These are phyloP conservation scores for Halophytophthora polymorphica DNA, from an alignment of 352 stramenopile species.

Conservation along the genomic window DNA sequence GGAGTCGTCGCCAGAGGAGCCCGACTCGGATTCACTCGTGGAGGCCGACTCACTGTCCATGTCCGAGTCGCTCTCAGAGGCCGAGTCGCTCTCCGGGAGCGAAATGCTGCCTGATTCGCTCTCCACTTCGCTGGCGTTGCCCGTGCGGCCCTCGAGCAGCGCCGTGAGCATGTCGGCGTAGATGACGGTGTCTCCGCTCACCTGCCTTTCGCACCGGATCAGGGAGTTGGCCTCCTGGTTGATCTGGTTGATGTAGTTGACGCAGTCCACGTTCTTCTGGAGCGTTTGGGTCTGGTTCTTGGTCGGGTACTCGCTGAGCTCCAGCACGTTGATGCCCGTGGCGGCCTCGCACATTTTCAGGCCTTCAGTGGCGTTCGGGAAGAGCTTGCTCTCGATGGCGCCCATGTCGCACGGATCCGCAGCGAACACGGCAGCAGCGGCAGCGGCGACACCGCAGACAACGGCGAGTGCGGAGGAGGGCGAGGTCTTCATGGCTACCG, in stretches of 20 bases:
- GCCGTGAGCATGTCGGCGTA: constrained; percentile 44
- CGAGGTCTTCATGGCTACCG: constrained; percentile 23
- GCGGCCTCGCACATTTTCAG: constrained; percentile 24
- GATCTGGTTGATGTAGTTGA: constrained; percentile 70
- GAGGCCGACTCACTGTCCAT: background rate
- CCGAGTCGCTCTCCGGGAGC: constrained; percentile 8
- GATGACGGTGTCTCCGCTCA: constrained; percentile 35
- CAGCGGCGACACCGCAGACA: constrained; percentile 2
- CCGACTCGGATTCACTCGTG: no score
- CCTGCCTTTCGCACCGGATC: constrained; percentile 46
- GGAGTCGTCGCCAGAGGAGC: no score
- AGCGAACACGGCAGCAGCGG: constrained; percentile 14
- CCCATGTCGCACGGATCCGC: constrained; percentile 39
- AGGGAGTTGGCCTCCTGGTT: constrained; percentile 51
- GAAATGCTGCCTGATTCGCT: constrained; percentile 20
- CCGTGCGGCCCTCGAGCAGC: constrained; percentile 51
- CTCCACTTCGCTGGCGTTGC: constrained; percentile 48
- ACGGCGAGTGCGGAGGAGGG: constrained; percentile 14
- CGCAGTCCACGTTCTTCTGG: constrained; percentile 46
- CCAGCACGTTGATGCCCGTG: constrained; percentile 54
- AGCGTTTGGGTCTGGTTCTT: constrained; percentile 40
- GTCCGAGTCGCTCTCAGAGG: constrained; percentile 2
- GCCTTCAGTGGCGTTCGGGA: constrained; percentile 46
- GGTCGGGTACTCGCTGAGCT: constrained; percentile 34
- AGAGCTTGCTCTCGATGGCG: constrained; percentile 44